Percentiles rank a stretch among this genome's conserved stretches.
These are phyloP conservation scores for Cytospora leucostoma DNA, from an alignment of 2,329 filamentous ascomycete genomes.

Conservation along the genomic window DNA sequence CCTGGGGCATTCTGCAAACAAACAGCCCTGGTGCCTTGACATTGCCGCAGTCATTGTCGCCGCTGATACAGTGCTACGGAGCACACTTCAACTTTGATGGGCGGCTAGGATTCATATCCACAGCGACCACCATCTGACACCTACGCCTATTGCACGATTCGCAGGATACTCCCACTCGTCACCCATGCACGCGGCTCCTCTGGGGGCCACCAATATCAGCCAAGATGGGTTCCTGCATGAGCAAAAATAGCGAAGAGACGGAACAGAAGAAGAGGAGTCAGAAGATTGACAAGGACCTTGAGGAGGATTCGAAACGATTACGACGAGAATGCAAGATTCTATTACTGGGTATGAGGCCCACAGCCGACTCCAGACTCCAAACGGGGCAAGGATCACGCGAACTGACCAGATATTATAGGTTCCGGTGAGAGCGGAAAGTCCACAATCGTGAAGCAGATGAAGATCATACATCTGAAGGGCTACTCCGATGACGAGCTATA, in stretches of 20 bases:
- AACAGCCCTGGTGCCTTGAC: constrained; percentile 2
- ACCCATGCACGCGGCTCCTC: constrained; percentile 27
- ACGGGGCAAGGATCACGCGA: background rate
- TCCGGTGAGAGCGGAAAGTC: constrained; percentile 99
- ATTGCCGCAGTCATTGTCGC: background rate
- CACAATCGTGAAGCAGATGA: constrained; percentile 99
- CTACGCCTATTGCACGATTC: constrained; percentile 16
- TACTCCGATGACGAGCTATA: constrained; percentile 93
- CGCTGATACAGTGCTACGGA: background rate
- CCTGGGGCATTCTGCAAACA: constrained; percentile 11
- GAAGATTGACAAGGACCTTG: constrained; percentile 88
- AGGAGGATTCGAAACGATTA: constrained; percentile 91
- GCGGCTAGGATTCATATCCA: constrained; percentile 20
- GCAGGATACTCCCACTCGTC: constrained; percentile 15
- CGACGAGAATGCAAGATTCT: constrained; percentile 99
- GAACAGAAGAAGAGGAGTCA: constrained; percentile 97
- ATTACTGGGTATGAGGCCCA: constrained; percentile 71
- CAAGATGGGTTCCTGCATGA: constrained; percentile 93
- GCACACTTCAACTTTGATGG: constrained; percentile 19
- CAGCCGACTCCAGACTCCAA: background rate
- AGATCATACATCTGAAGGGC: constrained; percentile 98
- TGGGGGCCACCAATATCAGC: constrained; percentile 20
- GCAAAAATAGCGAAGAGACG: constrained; percentile 79
- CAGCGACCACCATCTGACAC: constrained; percentile 15
- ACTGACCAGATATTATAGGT: constrained; percentile 56